Conservation (phyloP, 768 basidiomycete genomes). For the Scleroderma citrinum region DNA sequence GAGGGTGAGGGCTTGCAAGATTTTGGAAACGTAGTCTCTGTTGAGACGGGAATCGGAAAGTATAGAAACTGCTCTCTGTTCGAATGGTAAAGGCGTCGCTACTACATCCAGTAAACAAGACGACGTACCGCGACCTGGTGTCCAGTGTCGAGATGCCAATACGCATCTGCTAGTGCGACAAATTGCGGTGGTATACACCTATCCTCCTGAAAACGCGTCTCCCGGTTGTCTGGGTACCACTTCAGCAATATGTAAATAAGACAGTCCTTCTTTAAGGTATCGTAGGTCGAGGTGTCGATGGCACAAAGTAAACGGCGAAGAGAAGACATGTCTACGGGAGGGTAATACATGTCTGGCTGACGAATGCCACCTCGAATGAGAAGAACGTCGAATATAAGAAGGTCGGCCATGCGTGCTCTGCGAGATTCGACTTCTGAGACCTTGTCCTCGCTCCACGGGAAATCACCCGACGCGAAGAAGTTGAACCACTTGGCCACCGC, state of each 20-base stretch:
- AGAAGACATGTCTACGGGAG: constrained; percentile 50
- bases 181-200: constrained; percentile 74
- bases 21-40: constrained; percentile 73
- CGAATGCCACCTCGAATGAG: constrained; percentile 58
- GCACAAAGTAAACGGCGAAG: constrained; percentile 56
- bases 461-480: constrained; percentile 49
- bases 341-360: constrained; percentile 58
- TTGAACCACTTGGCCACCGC: constrained; percentile 19
- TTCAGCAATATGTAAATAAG: constrained; percentile 77
- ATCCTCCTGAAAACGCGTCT: constrained; percentile 43
- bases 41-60: constrained; percentile 72
- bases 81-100: no score
- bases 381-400: constrained; percentile 70
- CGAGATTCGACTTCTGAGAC: constrained; percentile 57
- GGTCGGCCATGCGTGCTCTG: constrained; percentile 53
- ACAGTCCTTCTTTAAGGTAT: constrained; percentile 74
- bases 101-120: not conserved
- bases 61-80: constrained; percentile 64
- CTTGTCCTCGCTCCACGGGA: constrained; percentile 54
- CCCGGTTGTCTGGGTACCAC: constrained; percentile 65
- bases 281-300: constrained; percentile 59
- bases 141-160: constrained; percentile 76
- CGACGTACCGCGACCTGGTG: constrained; percentile 54
- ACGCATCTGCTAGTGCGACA: constrained; percentile 70
- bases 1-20: constrained; percentile 51